These are phyloP conservation scores for Stentor roeselii DNA, from an alignment of 73 alveolate genomes.

Conservation along the genomic window DNA sequence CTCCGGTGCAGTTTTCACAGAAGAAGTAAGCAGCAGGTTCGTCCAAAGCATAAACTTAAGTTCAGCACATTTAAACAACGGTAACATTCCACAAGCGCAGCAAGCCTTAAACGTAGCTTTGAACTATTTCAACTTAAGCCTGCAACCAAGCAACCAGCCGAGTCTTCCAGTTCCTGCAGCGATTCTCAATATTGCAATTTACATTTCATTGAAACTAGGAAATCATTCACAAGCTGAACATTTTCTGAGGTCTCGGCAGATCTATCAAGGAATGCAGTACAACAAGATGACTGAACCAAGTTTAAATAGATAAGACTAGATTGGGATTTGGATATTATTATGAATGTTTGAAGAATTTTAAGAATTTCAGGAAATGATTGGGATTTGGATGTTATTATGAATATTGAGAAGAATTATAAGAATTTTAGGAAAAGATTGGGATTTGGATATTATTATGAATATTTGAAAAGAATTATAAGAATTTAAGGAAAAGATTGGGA, in stretches of 20 bases:
- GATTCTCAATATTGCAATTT: background rate
- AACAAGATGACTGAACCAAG: background rate
- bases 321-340: too few species aligned
- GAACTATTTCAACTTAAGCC: background rate
- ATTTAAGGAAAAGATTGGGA: too few species aligned
- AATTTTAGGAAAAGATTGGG: too few species aligned
- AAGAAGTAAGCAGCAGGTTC: background rate
- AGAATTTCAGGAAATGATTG: too few species aligned
- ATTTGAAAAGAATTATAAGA: too few species aligned
- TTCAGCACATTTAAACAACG: background rate
- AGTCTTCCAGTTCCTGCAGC: conserved; percentile 24
- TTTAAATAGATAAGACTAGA: background rate
- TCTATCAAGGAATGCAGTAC: background rate
- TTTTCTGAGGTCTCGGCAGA: background rate
- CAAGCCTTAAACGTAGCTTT: conserved; percentile 18
- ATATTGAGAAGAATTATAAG: too few species aligned
- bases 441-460: too few species aligned
- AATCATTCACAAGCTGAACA: conserved; percentile 23
- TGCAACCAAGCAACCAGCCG: conserved; percentile 12
- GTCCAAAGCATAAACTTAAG: background rate
- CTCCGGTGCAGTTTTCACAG: conserved; percentile 2
- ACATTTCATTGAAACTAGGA: conserved; percentile 16
- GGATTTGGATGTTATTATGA: too few species aligned
- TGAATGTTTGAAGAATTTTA: too few species aligned
- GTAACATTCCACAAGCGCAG: conserved; percentile 2